Base-by-base conservation (phyloP, 331 rosid species). In the Acacia concinna region DNA sequence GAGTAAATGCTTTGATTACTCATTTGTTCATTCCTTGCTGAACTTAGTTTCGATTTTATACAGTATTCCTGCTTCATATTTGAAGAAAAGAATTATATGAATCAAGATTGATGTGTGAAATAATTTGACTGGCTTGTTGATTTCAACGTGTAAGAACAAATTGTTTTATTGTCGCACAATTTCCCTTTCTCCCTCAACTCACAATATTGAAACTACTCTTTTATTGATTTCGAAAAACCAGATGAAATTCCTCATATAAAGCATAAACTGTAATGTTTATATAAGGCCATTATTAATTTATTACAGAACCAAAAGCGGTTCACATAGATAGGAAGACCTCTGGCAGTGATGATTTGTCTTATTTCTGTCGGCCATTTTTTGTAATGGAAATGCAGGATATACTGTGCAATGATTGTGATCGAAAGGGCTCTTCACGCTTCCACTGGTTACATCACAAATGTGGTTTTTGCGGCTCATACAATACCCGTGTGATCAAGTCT, bases 391-490 rank as follows among this genome's bases (percentile, higher is more conserved):
- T 85, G 82, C 92, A 96, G 99, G 99, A 96, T 49, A 85, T 93
- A 74, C 89, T 96, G 41, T 96, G 99, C 86, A 87, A 96, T 30
- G 99, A 96, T 83, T 96, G 99, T 78, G 94, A 86, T 41, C 81
- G 80, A 75, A 96, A 89, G 87, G 99, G 98, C 37, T 60, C 81
- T 31, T 84, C 98, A 27, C 90, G 88, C 46, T 96, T 93, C 87
- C 99, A 96, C 84, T 96, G 99, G 99, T 78, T 93, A 46, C 88
- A 96, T 75, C 99, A 91, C 79, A 96, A 96, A 86, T 96, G 99
- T 71, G 91, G 90, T 71, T 77, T 34, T 75, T 96, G 99, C 71
- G 91, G 99, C 66, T 96, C 99, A 40, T 96, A 96, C 86, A 96
- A 93, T 78, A 96, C 98, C 75, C 92, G 97, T 30, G 97, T 93